phyloP scores from a whole-genome alignment of 371 early-diverging fungal genomes.

The Chytridium lagenaria region DNA sequence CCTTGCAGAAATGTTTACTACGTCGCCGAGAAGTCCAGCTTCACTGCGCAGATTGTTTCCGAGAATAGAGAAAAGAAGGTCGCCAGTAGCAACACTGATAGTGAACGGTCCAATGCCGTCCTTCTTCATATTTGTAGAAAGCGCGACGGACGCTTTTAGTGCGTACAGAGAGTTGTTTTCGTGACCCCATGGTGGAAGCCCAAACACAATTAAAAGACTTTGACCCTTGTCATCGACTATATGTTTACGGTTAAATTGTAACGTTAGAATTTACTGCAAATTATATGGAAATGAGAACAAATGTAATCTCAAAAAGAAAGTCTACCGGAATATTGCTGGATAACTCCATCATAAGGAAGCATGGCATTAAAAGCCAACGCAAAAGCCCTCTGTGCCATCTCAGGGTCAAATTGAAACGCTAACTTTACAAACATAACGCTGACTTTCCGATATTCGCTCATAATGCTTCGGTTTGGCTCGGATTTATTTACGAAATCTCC shows the following conservation, averaged over 20 bases:
- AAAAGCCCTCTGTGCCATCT: conserved; percentile 9
- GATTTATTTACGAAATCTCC: neutral
- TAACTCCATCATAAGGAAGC: conserved; percentile 14
- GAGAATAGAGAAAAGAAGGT: conserved; percentile 18
- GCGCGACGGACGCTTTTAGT: conserved; percentile 8
- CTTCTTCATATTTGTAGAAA: neutral
- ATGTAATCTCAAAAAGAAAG: neutral
- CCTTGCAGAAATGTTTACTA: conserved; percentile 14
- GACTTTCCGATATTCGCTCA: conserved; percentile 19
- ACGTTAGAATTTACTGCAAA: neutral
- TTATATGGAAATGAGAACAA: neutral
- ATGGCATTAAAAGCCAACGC: neutral
- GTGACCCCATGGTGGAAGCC: conserved; percentile 19
- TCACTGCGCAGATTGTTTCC: conserved; percentile 16
- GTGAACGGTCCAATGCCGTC: conserved; percentile 10
- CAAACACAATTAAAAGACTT: conserved; percentile 17
- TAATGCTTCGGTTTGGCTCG: conserved; percentile 5
- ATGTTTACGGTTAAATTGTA: neutral
- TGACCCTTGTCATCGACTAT: conserved; percentile 10
- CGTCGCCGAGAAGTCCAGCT: conserved; percentile 24
- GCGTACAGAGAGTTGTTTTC: conserved; percentile 23
- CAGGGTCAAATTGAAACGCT: neutral
- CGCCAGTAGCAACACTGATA: conserved; percentile 16
- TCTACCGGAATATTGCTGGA: conserved; percentile 22
- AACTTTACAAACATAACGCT: conserved; percentile 22